These are phyloP conservation scores for Pseudogymnoascus sp. DNA, from an alignment of 2,329 filamentous ascomycete species.

Conservation along the genomic window DNA sequence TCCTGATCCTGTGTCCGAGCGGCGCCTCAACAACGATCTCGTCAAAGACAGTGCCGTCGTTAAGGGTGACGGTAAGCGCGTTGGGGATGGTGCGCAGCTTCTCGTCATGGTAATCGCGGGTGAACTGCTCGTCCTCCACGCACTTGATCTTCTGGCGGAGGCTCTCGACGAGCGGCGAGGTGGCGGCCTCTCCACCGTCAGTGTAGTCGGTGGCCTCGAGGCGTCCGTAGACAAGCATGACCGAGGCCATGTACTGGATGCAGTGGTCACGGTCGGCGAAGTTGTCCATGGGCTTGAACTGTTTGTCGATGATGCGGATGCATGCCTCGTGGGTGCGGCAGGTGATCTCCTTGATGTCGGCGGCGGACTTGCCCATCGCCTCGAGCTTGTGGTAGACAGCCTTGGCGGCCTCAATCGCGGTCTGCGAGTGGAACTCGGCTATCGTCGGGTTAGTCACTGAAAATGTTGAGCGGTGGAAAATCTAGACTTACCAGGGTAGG, in stretches of 20 bases:
- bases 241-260: constrained; percentile 97
- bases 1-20: constrained; percentile 79
- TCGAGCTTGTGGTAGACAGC: constrained; percentile 78
- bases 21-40: constrained; percentile 92
- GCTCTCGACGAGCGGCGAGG: constrained; percentile 78
- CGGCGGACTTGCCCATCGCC: constrained; percentile 77
- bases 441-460: constrained; percentile 19
- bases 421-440: constrained; percentile 98
- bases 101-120: constrained; percentile 90
- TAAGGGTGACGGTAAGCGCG: constrained; percentile 86
- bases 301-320: constrained; percentile 99
- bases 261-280: constrained; percentile 99
- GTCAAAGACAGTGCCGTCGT: constrained; percentile 84
- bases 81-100: constrained; percentile 93
- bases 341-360: constrained; percentile 85
- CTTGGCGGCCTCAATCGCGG: constrained; percentile 88
- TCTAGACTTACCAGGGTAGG: constrained; percentile 67
- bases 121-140: constrained; percentile 93
- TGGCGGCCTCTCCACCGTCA: constrained; percentile 86
- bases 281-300: constrained; percentile 99
- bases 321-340: constrained; percentile 98
- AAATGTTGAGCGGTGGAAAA: background rate
- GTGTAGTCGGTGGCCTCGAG: constrained; percentile 90
- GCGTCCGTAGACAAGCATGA: constrained; percentile 92
- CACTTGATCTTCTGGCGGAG: constrained; percentile 91